A percentile compares a stretch with the other conserved stretches of the same genome.
phyloP scores from a whole-genome alignment of 2,329 filamentous ascomycete species.

The Cucurbitaria berberidis region DNA sequence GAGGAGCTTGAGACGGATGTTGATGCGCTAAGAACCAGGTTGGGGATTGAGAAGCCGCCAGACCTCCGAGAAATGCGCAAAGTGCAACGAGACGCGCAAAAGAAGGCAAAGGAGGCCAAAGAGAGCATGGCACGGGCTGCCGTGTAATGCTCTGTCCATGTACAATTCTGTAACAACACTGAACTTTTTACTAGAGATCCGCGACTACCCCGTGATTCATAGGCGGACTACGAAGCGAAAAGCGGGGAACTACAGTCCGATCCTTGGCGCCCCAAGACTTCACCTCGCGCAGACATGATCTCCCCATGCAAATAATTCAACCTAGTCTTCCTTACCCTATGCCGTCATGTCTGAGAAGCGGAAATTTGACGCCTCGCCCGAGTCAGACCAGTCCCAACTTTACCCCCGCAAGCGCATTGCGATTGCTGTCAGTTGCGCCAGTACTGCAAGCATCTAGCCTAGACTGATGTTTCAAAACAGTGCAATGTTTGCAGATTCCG shows the following conservation, averaged over 20 bases:
- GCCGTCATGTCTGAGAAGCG: constrained; percentile 24
- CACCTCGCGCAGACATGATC: constrained; percentile 1
- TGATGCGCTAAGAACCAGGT: constrained; percentile 70
- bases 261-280: constrained; percentile 1
- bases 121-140: constrained; percentile 30
- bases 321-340: not conserved
- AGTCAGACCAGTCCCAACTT: constrained; percentile 8
- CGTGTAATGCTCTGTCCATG: constrained; percentile 17
- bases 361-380: constrained; percentile 18
- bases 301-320: not conserved
- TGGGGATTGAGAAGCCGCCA: constrained; percentile 87
- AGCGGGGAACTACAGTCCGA: constrained; percentile 14
- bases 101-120: constrained; percentile 63
- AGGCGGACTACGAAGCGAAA: no score
- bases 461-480: no score
- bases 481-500: constrained; percentile 39
- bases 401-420: constrained; percentile 36
- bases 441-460: no score
- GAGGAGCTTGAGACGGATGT: constrained; percentile 88
- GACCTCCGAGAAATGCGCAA: constrained; percentile 81
- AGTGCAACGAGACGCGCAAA: constrained; percentile 71
- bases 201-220: no score
- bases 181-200: no score
- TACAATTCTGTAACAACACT: constrained; percentile 12
- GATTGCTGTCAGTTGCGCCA: constrained; percentile 25